These are phyloP conservation scores for Phytopythium ostracodes DNA, from an alignment of 352 stramenopile species.

Conservation along the genomic window DNA sequence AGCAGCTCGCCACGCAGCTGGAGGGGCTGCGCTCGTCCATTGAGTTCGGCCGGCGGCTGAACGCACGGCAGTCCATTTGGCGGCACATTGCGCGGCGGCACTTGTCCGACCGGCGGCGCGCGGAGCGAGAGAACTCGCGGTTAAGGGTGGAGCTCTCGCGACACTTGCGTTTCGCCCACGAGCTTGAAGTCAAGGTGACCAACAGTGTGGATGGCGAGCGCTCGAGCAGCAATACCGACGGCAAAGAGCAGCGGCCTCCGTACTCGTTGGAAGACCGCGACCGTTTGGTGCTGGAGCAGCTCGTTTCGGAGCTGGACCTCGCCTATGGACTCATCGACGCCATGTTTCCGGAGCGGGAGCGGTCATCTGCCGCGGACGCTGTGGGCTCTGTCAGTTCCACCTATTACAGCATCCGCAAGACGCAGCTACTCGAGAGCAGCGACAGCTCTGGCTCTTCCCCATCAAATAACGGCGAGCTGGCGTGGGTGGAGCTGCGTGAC, in stretches of 20 bases:
- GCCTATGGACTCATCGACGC: constrained; percentile 15
- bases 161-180: constrained; percentile 6
- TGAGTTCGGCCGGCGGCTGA: background rate
- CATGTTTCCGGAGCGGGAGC: constrained; percentile 11
- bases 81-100: constrained; percentile 24
- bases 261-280: constrained; percentile 19
- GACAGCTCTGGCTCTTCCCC: background rate
- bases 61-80: constrained; percentile 11
- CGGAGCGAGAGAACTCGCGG: constrained; percentile 20
- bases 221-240: background rate
- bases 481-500: constrained; percentile 20
- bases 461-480: background rate
- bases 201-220: background rate
- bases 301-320: constrained; percentile 20
- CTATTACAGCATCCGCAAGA: constrained; percentile 15
- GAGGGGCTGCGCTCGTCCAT: constrained; percentile 8
- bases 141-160: constrained; percentile 13
- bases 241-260: background rate
- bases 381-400: constrained; percentile 3
- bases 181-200: background rate
- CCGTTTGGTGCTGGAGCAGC: constrained; percentile 20
- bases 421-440: constrained; percentile 4
- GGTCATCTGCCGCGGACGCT: constrained; percentile 9
- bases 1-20: constrained; percentile 16
- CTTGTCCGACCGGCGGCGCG: constrained; percentile 13